Evolutionary conservation across 2,329 filamentous ascomycete species (phyloP).

Genomic region (Sarocladiaceae sp.): DNA sequence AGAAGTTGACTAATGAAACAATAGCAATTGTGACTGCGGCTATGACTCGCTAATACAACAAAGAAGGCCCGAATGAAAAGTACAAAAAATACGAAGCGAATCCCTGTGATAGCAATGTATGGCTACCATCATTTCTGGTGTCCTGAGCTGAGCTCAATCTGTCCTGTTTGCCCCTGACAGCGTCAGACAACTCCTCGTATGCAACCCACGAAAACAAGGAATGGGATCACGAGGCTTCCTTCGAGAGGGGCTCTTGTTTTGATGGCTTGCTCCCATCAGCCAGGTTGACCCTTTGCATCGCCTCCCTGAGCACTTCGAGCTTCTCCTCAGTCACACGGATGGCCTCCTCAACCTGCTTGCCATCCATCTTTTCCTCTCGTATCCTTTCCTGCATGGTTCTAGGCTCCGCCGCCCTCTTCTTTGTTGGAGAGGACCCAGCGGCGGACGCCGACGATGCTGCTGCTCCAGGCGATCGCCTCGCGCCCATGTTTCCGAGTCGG

Average conservation of each 20-base stretch:
- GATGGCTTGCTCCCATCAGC: not conserved
- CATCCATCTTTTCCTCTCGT: constrained; percentile 59
- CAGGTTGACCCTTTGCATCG: constrained; percentile 49
- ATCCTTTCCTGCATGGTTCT: constrained; percentile 57
- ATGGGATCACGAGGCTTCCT: not conserved
- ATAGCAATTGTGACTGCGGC: too few species aligned
- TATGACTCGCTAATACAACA: too few species aligned
- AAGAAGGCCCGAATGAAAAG: too few species aligned
- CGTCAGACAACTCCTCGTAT: not conserved
- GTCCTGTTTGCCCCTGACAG: not conserved
- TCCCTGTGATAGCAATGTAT: too few species aligned
- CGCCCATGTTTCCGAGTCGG: constrained; percentile 27
- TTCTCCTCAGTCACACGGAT: constrained; percentile 85
- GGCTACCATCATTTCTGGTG: too few species aligned
- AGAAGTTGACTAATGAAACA: too few species aligned
- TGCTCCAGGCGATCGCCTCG: not conserved
- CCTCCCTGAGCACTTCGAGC: constrained; percentile 69
- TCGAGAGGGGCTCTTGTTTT: not conserved
- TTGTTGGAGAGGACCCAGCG: constrained; percentile 25
- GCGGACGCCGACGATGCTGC: constrained; percentile 2
- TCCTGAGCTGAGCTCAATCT: not conserved
- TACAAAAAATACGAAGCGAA: too few species aligned
- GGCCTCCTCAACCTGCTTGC: constrained; percentile 72
- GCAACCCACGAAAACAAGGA: not conserved
- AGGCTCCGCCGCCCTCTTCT: constrained; percentile 44